Evolutionary conservation across 352 stramenopile genomes (phyloP), one percentile per base, ranked within the genome.

Genomic region (Globisporangium spiculum): DNA sequence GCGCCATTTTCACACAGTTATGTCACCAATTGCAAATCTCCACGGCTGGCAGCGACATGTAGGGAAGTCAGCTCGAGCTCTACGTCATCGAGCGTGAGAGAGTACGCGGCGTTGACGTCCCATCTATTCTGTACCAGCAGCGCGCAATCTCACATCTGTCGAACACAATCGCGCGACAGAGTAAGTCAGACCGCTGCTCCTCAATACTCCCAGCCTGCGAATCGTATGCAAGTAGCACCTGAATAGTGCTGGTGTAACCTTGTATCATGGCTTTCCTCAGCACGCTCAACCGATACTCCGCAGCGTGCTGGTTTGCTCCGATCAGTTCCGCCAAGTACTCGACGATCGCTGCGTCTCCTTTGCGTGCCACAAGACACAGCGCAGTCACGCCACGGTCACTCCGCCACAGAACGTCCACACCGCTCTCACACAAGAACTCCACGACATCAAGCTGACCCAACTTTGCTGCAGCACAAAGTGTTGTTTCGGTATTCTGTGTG

Each of bases 381-480:
- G n/a, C 56, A 24, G 18, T 62, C 56, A 62, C 9, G 20, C 20
- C 56, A 50, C 5, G 18, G 3, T 32, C 44, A 44, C 32, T 34
- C 14, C n/a, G 56, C 7, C 34, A 50, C 34, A 32, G 38, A 24
- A 52, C 32, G 56, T 62, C 20, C 20, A n/a, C 56, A 3, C 56
- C 56, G 10, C 26, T 46, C 32, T 62, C 34, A 16, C 34, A 62
- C 56, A 62, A 30, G 56, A 50, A 62, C 56, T 50, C 32, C 20
- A 62, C 56, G 56, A 46, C 10, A 34, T 46, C 56, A 18, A 48
- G 46, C 56, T 14, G 18, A 24, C 32, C 4, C 18, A 9, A 27
- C 32, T 52, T 34, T 12, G 56, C 34, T 8, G 56, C 56, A 36
- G 20, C 14, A 14, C 44, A 62, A 18, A 52, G 30, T 4, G 56